These are phyloP conservation scores for Dichotomocladium elegans DNA, from an alignment of 371 early-diverging fungal genomes.

Conservation along the genomic window DNA sequence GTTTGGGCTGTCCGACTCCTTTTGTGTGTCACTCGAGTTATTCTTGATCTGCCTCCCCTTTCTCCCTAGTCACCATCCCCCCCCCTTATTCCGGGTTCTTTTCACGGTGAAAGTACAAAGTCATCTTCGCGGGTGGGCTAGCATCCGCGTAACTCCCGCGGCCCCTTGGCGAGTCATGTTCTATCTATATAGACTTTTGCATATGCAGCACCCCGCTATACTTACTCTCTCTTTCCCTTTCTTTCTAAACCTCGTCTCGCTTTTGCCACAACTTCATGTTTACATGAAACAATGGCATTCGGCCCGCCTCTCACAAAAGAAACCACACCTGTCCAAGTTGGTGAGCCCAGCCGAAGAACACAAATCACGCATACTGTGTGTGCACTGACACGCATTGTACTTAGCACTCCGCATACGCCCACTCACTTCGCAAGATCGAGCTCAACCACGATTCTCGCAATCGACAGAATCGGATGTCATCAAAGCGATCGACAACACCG, in stretches of 20 bases:
- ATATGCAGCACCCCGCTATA: too few relatives aligned
- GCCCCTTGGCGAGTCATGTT: too few relatives aligned
- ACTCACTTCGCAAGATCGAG: slow-evolving; percentile 42
- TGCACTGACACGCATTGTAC: not conserved
- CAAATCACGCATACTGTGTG: not conserved
- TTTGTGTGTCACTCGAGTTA: not conserved
- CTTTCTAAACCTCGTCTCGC: not conserved
- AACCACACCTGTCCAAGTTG: slow-evolving; percentile 33
- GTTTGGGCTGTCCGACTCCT: too few relatives aligned
- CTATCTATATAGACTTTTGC: too few relatives aligned
- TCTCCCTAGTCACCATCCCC: not conserved
- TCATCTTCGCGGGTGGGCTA: too few relatives aligned
- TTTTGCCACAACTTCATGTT: not conserved
- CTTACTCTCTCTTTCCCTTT: not conserved
- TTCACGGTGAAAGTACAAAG: too few relatives aligned
- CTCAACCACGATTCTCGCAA: slow-evolving; percentile 42
- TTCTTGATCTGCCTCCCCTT: not conserved
- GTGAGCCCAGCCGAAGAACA: slow-evolving; percentile 8
- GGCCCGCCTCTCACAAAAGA: slow-evolving; percentile 6
- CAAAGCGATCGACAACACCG: slow-evolving; percentile 31
- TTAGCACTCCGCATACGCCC: slow-evolving; percentile 59
- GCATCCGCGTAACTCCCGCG: too few relatives aligned
- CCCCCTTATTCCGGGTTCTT: not conserved
- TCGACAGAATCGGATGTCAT: slow-evolving; percentile 39
- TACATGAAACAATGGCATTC: slow-evolving; percentile 4